phyloP scores from a whole-genome alignment of 2,329 filamentous ascomycete species.

The Chaetoscypha palmicola region DNA sequence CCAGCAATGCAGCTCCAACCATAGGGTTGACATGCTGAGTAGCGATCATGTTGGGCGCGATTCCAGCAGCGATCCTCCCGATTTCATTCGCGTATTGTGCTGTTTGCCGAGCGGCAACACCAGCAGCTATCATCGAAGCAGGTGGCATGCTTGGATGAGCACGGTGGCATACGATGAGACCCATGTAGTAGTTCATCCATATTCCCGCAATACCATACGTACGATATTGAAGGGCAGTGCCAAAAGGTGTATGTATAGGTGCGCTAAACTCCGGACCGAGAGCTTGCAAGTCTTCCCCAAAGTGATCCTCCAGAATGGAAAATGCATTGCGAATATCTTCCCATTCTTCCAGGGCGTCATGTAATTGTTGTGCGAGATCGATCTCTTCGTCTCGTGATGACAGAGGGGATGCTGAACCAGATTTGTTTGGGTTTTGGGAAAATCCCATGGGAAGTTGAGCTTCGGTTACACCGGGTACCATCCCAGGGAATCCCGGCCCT shows the following conservation, averaged over 20 bases:
- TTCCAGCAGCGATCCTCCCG: constrained; percentile 71
- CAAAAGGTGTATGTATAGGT: constrained; percentile 68
- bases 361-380: constrained; percentile 22
- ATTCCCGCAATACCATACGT: constrained; percentile 82
- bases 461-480: constrained; percentile 26
- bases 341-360: constrained; percentile 55
- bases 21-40: constrained; percentile 62
- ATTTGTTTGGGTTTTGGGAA: constrained; percentile 3
- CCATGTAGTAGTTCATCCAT: constrained; percentile 84
- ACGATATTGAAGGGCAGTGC: constrained; percentile 71
- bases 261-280: constrained; percentile 60
- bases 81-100: constrained; percentile 64
- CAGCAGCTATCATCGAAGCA: constrained; percentile 75
- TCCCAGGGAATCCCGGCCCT: constrained; percentile 27
- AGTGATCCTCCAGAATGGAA: constrained; percentile 53
- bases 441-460: constrained; percentile 29
- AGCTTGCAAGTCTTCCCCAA: constrained; percentile 71
- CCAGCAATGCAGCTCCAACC: constrained; percentile 74
- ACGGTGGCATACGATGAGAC: constrained; percentile 73
- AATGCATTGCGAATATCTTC: constrained; percentile 66
- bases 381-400: constrained; percentile 19
- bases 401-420: constrained; percentile 17
- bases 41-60: constrained; percentile 40
- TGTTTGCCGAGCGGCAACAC: constrained; percentile 67
- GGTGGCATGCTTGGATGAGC: constrained; percentile 87